Conservation (phyloP, 495 filamentous ascomycete genomes). For the Annulohypoxylon stygium region DNA sequence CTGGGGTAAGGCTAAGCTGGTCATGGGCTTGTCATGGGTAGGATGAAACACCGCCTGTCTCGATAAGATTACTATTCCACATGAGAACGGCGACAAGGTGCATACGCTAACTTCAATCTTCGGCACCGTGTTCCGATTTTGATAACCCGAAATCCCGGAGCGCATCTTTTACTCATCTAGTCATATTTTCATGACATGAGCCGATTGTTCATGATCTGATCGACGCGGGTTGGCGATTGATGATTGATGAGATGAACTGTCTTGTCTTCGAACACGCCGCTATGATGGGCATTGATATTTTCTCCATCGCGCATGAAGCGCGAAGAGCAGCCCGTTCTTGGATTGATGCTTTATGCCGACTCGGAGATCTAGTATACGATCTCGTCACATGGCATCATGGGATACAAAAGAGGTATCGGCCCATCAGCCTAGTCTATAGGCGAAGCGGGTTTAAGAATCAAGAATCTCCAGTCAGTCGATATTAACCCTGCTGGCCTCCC, state of each 20-base stretch:
- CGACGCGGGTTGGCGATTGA: neutral
- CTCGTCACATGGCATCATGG: neutral
- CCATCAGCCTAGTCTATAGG: neutral
- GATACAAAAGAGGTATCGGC: neutral
- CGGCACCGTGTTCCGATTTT: constrained; percentile 27
- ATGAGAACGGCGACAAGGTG: constrained; percentile 20
- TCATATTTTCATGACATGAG: neutral
- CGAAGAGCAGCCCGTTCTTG: neutral
- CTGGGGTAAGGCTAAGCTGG: constrained; percentile 28
- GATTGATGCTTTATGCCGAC: neutral
- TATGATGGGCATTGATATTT: neutral
- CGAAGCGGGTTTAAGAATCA: neutral
- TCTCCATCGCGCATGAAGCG: constrained; percentile 10
- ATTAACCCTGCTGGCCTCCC: neutral
- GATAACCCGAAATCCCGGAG: neutral
- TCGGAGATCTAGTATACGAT: neutral
- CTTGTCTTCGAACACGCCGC: neutral
- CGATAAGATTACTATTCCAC: constrained; percentile 42
- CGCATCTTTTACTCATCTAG: neutral
- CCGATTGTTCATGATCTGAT: constrained; percentile 9
- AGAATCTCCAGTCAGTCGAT: neutral
- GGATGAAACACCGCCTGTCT: constrained; percentile 47
- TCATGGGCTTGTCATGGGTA: constrained; percentile 6
- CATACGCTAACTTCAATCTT: constrained; percentile 6
- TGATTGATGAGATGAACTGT: constrained; percentile 16